Percentiles rank a stretch among this genome's conserved stretches.
Conservation (phyloP, 306 rosid species). For the Vigna mungo region DNA sequence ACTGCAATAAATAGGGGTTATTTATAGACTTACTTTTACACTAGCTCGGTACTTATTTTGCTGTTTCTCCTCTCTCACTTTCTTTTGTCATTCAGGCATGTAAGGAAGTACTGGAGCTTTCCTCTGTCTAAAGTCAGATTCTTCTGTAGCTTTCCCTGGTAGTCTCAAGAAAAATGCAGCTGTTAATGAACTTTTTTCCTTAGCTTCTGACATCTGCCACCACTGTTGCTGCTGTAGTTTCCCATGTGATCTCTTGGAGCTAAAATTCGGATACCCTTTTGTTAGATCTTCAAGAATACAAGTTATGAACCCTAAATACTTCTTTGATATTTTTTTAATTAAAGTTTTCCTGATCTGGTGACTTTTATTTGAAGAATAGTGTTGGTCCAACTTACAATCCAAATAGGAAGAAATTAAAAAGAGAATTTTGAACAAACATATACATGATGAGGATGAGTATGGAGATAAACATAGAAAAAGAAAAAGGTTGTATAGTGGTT, state of each 20-base stretch:
- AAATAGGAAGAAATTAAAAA: not conserved
- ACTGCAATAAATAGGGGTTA: not conserved
- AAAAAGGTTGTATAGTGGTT: not conserved
- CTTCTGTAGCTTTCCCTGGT: not conserved
- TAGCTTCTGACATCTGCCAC: conserved; percentile 1
- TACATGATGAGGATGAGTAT: not conserved
- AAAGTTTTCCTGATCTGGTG: not conserved
- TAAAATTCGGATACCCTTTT: not conserved
- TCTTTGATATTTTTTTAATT: not conserved
- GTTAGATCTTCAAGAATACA: not conserved
- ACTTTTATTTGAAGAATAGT: not conserved
- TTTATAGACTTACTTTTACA: not conserved
- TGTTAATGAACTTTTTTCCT: not conserved
- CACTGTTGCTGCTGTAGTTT: not conserved
- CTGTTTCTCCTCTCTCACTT: not conserved
- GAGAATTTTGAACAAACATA: not conserved
- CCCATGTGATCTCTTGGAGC: conserved; percentile 16
- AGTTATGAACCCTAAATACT: not conserved
- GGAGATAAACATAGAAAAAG: not conserved
- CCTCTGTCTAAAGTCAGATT: not conserved
- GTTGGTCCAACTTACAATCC: not conserved
- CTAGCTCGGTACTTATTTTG: not conserved
- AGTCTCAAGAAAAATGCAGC: not conserved
- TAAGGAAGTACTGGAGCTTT: not conserved
- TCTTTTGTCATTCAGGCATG: not conserved